Evolutionary conservation across 2,329 filamentous ascomycete genomes (phyloP), one percentile per base, ranked within the genome.

Genomic region (Talaromyces sp.): DNA sequence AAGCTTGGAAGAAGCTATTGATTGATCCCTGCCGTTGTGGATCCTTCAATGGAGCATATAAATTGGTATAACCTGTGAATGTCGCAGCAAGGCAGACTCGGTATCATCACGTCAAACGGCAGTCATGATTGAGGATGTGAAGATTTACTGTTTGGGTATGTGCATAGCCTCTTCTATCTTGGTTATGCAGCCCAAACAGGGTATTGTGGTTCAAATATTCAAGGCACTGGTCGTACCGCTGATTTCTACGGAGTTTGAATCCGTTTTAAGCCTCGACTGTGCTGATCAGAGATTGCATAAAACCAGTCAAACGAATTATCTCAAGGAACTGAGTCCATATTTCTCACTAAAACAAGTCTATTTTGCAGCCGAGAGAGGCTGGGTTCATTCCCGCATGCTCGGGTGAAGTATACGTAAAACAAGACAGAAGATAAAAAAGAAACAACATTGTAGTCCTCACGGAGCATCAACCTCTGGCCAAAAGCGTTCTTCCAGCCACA

Each of bases 401-500:
- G 6, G 17, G n/a, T 8, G 14, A 38, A 38, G 7, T 9, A 46
- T 2, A 51, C 46, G 46, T 14, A 24, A 27, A 5, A 8, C 21
- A 51, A 27, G 21, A 8, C 19, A 6, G 24, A 27, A 26, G 4
- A 26, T 17, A 27, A 24, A 4, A 4, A 24, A 51, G 14, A 32
- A 17, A 29, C 14, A 14, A n/a, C 26, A 38, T 32, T 10, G 13
- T 21, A 13, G n/a, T 9, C 24, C 14, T 58, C 51, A 58, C 31
- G 24, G 13, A 10, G 49, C 46, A 11, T 67, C 60, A 53, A 77
- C 65, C 19, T 64, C 67, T 0, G 85, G 84, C 85, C 85, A 88
- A 68, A 88, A 88, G 1, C 74, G 72, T 65, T 80, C 78, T 72
- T 88, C 86, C 9, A 86, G 78, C 61, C 78, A 78, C 63, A 88